Evolutionary conservation across 2,329 filamentous ascomycete species (phyloP), one percentile per base, ranked within the genome.

Genomic region (Phoma sp.): DNA sequence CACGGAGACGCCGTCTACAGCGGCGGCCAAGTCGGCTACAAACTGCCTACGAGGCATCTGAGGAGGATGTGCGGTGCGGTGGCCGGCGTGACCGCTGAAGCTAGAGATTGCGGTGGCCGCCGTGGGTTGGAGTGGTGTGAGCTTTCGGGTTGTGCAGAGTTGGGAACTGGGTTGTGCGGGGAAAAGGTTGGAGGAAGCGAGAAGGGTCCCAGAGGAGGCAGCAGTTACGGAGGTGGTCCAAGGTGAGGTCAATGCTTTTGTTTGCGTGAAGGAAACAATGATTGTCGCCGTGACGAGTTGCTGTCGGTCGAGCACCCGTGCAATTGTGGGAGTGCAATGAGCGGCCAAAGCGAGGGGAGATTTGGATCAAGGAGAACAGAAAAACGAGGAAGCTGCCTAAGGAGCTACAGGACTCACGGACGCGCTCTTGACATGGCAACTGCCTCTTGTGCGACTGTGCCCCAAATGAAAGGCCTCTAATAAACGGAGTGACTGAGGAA

Each of bases 11-110:
- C 68, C 65, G 12, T 66, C 56, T 6, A 73, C 75, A 7, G 74
- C 79, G 36, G 76, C 74, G 23, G 70, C 77, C 66, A 80, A 76
- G 68, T 93, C 88, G 43, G 79, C 76, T 40, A 86, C 79, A 71
- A 90, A 93, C 29, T 83, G 81, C 65, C 82, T 84, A 53, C 87
- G 82, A 59, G 86, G 83, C 90, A 92, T 92, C 49, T 12, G 73
- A 61, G 33, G 42, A 33, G 42, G 28, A 20, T 65, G 62, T 39
- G 18, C 14, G 14, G n/a, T 26, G 28, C 5, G 12, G 36, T 3
- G 7, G 17, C 3, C 17, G 10, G 36, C 2, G 28, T n/a, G n/a
- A n/a, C n/a, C n/a, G n/a, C n/a, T 29, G 42, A 32, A 20, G 26
- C 21, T 14, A 12, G 21, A 25, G 2, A 18, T 33, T 18, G 23